Evolutionary conservation across 176 grass and related monocot species (phyloP).

Genomic region (Sorghum bicolor): Sorghum_bicolor_NCBIv3 NC_012874.2:1321001-1321500

Average conservation of each 20-base stretch:
- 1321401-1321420: slow-evolving; percentile 32
- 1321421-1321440: slow-evolving; percentile 25
- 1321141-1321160: background rate
- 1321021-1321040: slow-evolving; percentile 21
- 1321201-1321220: slow-evolving; percentile 29
- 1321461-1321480: background rate
- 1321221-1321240: slow-evolving; percentile 23
- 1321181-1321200: slow-evolving; percentile 39
- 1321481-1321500: background rate
- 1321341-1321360: slow-evolving; percentile 50
- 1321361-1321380: slow-evolving; percentile 29
- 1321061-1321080: slow-evolving; percentile 32
- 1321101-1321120: background rate
- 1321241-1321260: too few relatives aligned
- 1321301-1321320: slow-evolving; percentile 35
- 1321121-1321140: background rate
- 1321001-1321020: slow-evolving; percentile 22
- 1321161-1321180: background rate
- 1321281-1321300: slow-evolving; percentile 41
- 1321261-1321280: background rate
- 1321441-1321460: background rate
- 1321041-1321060: slow-evolving; percentile 36
- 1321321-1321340: slow-evolving; percentile 48
- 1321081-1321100: slow-evolving; percentile 17
- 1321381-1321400: slow-evolving; percentile 59